Evolutionary conservation across 2,329 filamentous ascomycete species (phyloP), one percentile per base, ranked within the genome.

Genomic region (Elsinoe australis): DNA sequence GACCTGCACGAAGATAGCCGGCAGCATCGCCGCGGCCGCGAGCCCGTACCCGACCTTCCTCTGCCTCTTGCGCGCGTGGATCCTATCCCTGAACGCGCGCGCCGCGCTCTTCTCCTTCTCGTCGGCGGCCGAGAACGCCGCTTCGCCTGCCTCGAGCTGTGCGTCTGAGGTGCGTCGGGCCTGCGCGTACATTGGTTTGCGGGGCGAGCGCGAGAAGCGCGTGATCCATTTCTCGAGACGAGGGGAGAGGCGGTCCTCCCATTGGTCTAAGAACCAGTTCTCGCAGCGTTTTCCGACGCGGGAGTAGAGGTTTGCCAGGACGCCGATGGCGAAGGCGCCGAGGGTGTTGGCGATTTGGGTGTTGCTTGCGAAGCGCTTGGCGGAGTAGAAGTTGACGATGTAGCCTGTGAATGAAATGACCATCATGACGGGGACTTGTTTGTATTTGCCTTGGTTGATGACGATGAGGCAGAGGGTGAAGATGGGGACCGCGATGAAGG

Each of bases 401-500:
- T 85, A 92, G 6, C 86, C 87, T 0, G 79, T 76, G 24, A 87
- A 68, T 0, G 85, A 79, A 57, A 94, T 88, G 51, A 78, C 35
- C 3, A 85, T 67, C 85, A 90, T 90, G 44, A 85, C 73, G 0
- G 85, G 85, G 24, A 80, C 76, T 60, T 90, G 85, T 57, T 78
- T 82, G 77, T 78, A 86, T 64, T 87, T 87, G 51, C 83, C 84
- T 55, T 90, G 85, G 64, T 89, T 89, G 62, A 90, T 82, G 58
- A 89, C 73, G 52, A 83, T 82, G 31, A 90, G 73, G 57, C 82
- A 86, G 21, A 87, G 60, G 6, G 85, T 79, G 62, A 89, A 94
- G 5, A 75, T 63, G 0, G 83, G 76, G 0, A 90, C 87, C 59
- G 87, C 88, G 22, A 82, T 68, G 66, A 89, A 87, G 50, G 74